Conservation (phyloP, 352 stramenopile genomes). For the Pythium volutum region DNA sequence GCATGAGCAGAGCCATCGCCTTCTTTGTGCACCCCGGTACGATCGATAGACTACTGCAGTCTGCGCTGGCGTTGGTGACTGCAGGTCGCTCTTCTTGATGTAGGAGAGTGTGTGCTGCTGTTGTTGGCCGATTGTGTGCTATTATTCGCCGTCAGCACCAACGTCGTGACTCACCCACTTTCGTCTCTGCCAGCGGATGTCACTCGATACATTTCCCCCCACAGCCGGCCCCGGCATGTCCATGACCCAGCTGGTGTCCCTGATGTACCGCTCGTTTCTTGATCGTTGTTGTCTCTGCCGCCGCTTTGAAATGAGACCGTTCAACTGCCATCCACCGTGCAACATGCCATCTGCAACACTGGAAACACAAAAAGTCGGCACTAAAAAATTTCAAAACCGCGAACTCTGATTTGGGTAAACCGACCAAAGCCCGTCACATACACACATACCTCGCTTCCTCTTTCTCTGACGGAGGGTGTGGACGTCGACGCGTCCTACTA, state of each 20-base stretch:
- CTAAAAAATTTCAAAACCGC: conserved; percentile 3
- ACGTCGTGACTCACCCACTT: conserved; percentile 3
- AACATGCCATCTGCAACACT: not conserved
- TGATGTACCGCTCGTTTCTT: no score
- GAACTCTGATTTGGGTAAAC: not conserved
- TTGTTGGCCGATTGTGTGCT: not conserved
- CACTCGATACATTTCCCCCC: not conserved
- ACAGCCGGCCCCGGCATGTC: not conserved
- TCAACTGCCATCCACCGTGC: not conserved
- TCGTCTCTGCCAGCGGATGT: not conserved
- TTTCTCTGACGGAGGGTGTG: not conserved
- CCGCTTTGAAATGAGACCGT: not conserved
- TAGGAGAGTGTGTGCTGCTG: not conserved
- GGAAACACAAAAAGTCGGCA: not conserved
- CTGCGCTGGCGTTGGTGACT: not conserved
- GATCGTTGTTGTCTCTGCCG: conserved; percentile 10
- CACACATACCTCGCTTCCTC: not conserved
- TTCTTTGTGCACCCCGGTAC: not conserved
- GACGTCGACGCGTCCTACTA: conserved; percentile 8
- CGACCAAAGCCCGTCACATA: not conserved
- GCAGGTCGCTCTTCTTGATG: not conserved
- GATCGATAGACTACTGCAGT: no score
- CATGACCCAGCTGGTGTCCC: no score
- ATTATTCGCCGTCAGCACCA: conserved; percentile 2
- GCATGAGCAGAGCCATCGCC: conserved; percentile 57